Evolutionary conservation across 768 basidiomycete genomes (phyloP), one percentile per base, ranked within the genome.

Genomic region (Lentinula aciculospora): DNA sequence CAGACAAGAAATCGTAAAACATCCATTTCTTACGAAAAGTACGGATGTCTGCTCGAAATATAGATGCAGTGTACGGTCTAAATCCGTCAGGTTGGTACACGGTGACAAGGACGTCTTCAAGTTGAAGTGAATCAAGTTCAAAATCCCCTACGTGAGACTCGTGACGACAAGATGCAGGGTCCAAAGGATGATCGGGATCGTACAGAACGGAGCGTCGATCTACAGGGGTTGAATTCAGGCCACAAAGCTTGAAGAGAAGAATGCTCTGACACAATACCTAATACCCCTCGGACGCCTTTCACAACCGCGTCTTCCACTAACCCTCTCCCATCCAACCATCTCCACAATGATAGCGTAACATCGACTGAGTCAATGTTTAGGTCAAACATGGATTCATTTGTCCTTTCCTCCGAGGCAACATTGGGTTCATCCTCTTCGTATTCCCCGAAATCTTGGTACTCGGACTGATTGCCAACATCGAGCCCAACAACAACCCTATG

Each of bases 281-380:
- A 69, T 15, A 95, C 86, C 7, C 97, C 97, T 58, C 97, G 84
- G 3, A 98, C 96, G 50, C 97, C 97, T 67, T 89, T 92, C 59
- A 99, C 80, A 27, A 89, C 90, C 2, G 94, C 96, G 66, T 94
- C 89, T 63, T 92, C 85, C 5, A 99, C 77, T 19, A 99, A 73
- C 0, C 97, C 97, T 68, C 94, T 97, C 2, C 97, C 96, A 68
- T 97, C 94, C 56, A 98, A 75, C 97, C 97, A 99, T 56, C 88
- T 79, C 72, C 86, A 83, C 6, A 99, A 74, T 31, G 93, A 96
- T 13, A 99, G 76, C 0, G 92, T 94, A 15, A 99, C 95, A 62
- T 98, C 97, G 49, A 99, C 89, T 25, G 94, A 92, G 66, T 97
- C 96, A 15, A 99, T 83, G 61, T 84, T 92, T 60, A 99, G 70